These are phyloP conservation scores for Penicillium sp. DNA, from an alignment of 2,329 filamentous ascomycete genomes.

Conservation along the genomic window DNA sequence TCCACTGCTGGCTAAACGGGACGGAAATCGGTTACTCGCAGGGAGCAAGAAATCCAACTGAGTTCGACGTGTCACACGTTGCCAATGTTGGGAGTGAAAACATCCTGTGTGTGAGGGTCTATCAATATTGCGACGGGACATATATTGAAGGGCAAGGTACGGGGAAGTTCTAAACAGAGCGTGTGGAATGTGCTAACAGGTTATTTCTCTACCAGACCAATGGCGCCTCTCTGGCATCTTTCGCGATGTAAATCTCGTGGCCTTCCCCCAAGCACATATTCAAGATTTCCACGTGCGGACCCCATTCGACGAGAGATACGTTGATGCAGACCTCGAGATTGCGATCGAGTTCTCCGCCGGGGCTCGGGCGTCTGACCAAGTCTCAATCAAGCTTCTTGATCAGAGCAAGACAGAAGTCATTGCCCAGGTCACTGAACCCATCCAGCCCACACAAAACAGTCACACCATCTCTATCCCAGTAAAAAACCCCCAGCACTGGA, in stretches of 20 bases:
- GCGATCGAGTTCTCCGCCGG: constrained; percentile 50
- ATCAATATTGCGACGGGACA: constrained; percentile 71
- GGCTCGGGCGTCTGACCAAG: constrained; percentile 7
- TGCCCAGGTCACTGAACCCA: neutral
- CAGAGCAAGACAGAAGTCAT: constrained; percentile 20
- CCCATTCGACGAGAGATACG: constrained; percentile 58
- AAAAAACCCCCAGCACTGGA: constrained; percentile 64
- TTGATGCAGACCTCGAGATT: constrained; percentile 57
- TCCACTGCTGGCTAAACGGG: constrained; percentile 72
- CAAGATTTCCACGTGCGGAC: constrained; percentile 65
- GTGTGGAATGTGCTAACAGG: neutral
- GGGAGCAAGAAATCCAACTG: constrained; percentile 69
- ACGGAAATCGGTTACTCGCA: constrained; percentile 69
- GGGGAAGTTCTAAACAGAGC: too few species aligned
- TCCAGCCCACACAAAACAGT: constrained; percentile 15
- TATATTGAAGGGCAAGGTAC: constrained; percentile 67
- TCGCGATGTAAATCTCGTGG: constrained; percentile 66
- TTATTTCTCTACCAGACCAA: constrained; percentile 52
- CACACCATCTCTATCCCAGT: constrained; percentile 49
- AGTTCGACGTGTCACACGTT: constrained; percentile 68
- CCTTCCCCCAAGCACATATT: constrained; percentile 59
- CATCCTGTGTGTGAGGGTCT: constrained; percentile 66
- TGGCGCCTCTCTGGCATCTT: constrained; percentile 73
- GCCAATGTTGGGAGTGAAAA: constrained; percentile 57
- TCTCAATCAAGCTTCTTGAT: neutral